Evolutionary conservation across 1,139 yeast genomes (phyloP), one percentile per base, ranked within the genome.

Genomic region (Sugiyamaella japonica): DNA sequence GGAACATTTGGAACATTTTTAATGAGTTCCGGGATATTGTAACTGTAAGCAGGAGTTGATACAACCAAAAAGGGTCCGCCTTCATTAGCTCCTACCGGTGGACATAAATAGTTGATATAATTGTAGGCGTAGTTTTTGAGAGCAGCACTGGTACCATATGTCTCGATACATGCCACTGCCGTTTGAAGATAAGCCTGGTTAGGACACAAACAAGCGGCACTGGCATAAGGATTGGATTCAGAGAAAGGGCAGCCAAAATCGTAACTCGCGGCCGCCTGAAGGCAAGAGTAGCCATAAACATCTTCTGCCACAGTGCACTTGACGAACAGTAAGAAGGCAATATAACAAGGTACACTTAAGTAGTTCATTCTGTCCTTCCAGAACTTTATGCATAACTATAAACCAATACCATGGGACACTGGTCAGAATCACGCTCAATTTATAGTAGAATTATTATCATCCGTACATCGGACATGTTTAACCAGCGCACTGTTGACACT

Each of bases 81-180:
- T 15, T 42, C 34, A 9, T 47, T 17, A 28, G n/a, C 37, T 2
- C 23, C 40, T 39, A 28, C 45, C n/a, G 52, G 52, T n/a, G 43
- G 28, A 25, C 52, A 49, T 23, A 15, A 42, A 23, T 49, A 41
- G 29, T 25, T 36, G 20, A 45, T 39, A 16, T 32, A 43, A 20
- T 17, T 16, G 10, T 34, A 38, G 16, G 56, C 55, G 5, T 28
- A 25, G 2, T 44, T 34, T 7, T 28, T 37, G 13, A 13, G 38
- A 25, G 42, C 47, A 10, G 9, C 46, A 7, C 29, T 25, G 12
- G 34, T 23, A 34, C 52, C 40, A 37, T 54, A 45, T 7, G 52
- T 40, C 23, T 28, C 56, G 28, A 59, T 49, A 46, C 62, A 59
- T 42, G 41, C 48, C 1, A 54, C 54, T 6, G 51, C 57, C 5